Conservation (phyloP, 768 basidiomycete genomes). For the Collybiopsis luxurians region DNA sequence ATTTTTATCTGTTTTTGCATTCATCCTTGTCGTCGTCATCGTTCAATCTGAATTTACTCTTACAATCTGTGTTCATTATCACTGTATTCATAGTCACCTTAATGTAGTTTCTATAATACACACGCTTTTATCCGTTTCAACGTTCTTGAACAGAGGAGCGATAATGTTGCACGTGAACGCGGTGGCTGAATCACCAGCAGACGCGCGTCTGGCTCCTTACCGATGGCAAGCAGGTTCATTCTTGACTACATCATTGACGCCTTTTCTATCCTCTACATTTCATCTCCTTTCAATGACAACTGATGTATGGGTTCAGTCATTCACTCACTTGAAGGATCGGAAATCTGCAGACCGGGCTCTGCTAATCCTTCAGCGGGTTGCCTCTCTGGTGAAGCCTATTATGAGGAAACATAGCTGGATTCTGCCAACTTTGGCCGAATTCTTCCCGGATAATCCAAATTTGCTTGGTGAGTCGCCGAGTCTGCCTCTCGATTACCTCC, state of each 20-base stretch:
- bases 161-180: no score
- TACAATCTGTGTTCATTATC: neutral
- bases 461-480: conserved; percentile 58
- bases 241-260: neutral
- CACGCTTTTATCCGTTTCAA: no score
- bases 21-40: neutral
- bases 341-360: conserved; percentile 70
- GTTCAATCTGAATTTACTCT: neutral
- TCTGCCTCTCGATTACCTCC: neutral
- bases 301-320: conserved; percentile 59
- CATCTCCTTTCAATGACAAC: conserved; percentile 38
- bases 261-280: neutral
- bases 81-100: neutral
- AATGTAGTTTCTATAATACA: neutral
- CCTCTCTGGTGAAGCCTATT: conserved; percentile 87
- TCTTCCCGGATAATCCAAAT: conserved; percentile 74
- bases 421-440: conserved; percentile 78
- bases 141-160: no score
- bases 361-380: conserved; percentile 62
- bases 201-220: no score
- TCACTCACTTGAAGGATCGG: conserved; percentile 67
- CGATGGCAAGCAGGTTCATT: no score
- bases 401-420: conserved; percentile 86
- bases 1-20: conserved; percentile 2
- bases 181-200: no score